These are phyloP conservation scores for Cladosporium colombiae DNA, from an alignment of 2,329 filamentous ascomycete species.

Conservation along the genomic window DNA sequence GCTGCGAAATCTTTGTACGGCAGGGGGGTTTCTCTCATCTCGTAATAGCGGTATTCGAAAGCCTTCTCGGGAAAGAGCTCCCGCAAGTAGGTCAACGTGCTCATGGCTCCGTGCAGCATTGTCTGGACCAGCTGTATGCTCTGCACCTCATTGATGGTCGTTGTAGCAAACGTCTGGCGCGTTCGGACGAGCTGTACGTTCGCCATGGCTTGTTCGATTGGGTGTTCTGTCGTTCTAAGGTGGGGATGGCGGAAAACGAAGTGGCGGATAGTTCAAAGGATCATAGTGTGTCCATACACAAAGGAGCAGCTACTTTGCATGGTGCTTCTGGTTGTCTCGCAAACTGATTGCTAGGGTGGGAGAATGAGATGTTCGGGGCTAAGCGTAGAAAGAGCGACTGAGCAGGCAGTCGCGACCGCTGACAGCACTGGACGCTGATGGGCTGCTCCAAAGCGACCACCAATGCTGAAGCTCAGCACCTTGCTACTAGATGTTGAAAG, in stretches of 20 bases:
- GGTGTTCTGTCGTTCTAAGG: background rate
- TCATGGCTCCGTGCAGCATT: conserved; percentile 49
- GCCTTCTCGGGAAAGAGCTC: conserved; percentile 36
- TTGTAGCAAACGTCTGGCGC: conserved; percentile 27
- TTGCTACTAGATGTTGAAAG: background rate
- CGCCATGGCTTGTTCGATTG: conserved; percentile 25
- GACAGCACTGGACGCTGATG: background rate
- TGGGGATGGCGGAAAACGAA: background rate
- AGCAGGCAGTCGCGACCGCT: conserved; percentile 1
- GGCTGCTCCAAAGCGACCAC: background rate
- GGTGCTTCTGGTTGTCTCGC: background rate
- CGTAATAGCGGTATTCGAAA: conserved; percentile 36
- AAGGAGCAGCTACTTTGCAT: background rate
- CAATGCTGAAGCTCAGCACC: background rate
- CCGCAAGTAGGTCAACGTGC: conserved; percentile 36
- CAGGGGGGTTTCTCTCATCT: conserved; percentile 25
- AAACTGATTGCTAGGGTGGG: background rate
- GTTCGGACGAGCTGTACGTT: conserved; percentile 28
- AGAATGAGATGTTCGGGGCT: background rate
- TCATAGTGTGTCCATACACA: background rate
- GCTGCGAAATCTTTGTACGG: conserved; percentile 38
- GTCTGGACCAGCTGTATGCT: conserved; percentile 51
- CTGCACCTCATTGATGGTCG: conserved; percentile 42
- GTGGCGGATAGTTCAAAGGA: background rate
- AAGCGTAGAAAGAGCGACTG: conserved; percentile 1